phyloP scores from a whole-genome alignment of 2,329 filamentous ascomycete genomes.

The Dactylellina sp. region DNA sequence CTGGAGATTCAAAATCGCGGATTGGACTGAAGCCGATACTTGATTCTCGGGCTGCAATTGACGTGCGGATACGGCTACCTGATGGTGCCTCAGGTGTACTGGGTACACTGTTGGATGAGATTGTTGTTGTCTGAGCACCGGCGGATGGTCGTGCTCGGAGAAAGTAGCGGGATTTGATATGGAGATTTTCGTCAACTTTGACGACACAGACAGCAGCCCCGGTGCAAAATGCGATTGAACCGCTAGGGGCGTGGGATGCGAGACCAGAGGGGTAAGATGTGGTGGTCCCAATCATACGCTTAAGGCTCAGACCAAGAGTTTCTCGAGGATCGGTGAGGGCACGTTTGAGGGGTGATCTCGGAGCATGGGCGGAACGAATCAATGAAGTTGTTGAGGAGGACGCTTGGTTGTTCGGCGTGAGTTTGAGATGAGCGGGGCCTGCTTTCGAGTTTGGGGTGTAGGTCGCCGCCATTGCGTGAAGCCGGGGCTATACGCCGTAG shows the following conservation, averaged over 20 bases:
- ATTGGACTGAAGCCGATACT: conserved; percentile 62
- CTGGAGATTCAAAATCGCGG: conserved; percentile 66
- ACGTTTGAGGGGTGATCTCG: conserved; percentile 63
- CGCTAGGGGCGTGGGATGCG: conserved; percentile 77
- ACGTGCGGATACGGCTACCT: conserved; percentile 72
- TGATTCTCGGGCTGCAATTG: conserved; percentile 68
- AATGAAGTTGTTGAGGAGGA: conserved; percentile 32
- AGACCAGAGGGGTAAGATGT: conserved; percentile 86
- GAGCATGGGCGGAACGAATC: conserved; percentile 37
- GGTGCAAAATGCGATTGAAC: conserved; percentile 86
- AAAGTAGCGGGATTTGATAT: conserved; percentile 79
- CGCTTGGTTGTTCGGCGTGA: conserved; percentile 35
- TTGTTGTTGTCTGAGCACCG: conserved; percentile 71
- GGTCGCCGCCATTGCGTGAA: conserved; percentile 38
- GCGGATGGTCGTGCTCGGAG: conserved; percentile 82
- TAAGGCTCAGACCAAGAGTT: conserved; percentile 73
- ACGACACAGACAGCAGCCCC: conserved; percentile 94
- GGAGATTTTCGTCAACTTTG: conserved; percentile 75
- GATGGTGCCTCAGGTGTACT: conserved; percentile 70
- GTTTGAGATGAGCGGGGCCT: conserved; percentile 46
- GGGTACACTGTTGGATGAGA: conserved; percentile 67
- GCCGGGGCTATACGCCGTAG: conserved; percentile 13
- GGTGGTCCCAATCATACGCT: conserved; percentile 90
- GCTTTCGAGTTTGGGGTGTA: conserved; percentile 52
- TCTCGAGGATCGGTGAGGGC: conserved; percentile 64